Base-by-base conservation (phyloP, 2,329 filamentous ascomycete species). In the Fusarium decemcellulare region DNA sequence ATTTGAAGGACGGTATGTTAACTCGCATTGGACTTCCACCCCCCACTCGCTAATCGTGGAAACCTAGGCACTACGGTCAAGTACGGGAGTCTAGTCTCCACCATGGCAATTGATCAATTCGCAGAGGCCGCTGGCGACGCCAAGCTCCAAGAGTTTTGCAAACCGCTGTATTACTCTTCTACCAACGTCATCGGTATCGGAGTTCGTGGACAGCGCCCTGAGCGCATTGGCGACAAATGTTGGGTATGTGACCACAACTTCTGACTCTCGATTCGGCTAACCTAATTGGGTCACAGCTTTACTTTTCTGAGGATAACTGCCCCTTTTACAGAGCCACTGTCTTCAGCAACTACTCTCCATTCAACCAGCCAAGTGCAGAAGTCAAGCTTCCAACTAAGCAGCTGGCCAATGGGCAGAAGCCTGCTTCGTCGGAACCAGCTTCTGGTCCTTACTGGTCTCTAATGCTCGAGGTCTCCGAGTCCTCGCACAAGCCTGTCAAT, bases 281-380 rank as follows among this genome's bases (percentile, higher is more conserved):
- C 5, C 23, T 8, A 8, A 18, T 11, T 4, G 14, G 60, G 54
- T 27, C 16, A 37, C 30, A 92, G 91, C 87, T 99, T 72, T 99
- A 99, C 89, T 99, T 98, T 90, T 96, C 96, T 69, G 96, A 99
- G 83, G 92, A 97, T 82, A 92, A 99, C 88, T 98, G 94, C 87
- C 94, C 94, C 80, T 99, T 99, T 88, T 99, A 99, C 88, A 93
- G 96, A 75, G 96, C 96, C 78, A 99, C 96, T 78, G 98, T 99
- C 85, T 99, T 99, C 90, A 98, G 95, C 83, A 99, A 99, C 89
- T 99, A 99, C 89, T 98, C 96, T 27, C 96, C 95, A 54, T 91
- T 97, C 89, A 99, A 99, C 88, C 96, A 98, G 85, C 96, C 96
- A 34, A 85, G 92, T 72, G 86, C 90, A 63, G 90, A 91, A 61